phyloP scores from a whole-genome alignment of 257 asterid species.

The Solanum tarapatanum region DNA sequence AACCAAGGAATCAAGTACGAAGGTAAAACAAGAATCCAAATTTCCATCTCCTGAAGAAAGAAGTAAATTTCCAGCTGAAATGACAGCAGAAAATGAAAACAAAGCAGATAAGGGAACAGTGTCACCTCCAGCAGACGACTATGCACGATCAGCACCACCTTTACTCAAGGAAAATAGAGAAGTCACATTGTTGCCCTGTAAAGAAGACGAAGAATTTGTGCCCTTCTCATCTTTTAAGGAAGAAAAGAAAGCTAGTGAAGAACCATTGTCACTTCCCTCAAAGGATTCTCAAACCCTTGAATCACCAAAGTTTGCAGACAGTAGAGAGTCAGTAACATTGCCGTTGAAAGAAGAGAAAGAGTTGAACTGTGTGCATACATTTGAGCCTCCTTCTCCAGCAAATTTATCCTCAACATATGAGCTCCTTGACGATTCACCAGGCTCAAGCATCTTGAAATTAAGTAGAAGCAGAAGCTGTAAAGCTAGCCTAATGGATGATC shows the following conservation, averaged over 20 bases:
- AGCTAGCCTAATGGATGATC: slow-evolving; percentile 29
- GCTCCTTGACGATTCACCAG: slow-evolving; percentile 14
- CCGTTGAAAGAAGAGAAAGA: slow-evolving; percentile 31
- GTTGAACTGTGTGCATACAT: slow-evolving; percentile 21
- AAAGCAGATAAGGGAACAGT: slow-evolving; percentile 7
- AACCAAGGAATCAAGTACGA: slow-evolving; percentile 27
- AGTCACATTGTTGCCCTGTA: background rate
- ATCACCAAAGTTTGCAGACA: slow-evolving; percentile 14
- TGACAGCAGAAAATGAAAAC: slow-evolving; percentile 1
- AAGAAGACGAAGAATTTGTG: slow-evolving; percentile 17
- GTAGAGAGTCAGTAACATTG: slow-evolving; percentile 9
- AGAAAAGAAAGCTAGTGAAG: slow-evolving; percentile 8
- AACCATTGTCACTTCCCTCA: background rate
- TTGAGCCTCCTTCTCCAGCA: slow-evolving; percentile 20
- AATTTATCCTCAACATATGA: slow-evolving; percentile 31
- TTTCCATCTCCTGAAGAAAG: slow-evolving; percentile 15
- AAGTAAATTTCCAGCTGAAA: slow-evolving; percentile 9
- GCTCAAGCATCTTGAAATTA: slow-evolving; percentile 22
- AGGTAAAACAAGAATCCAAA: slow-evolving; percentile 13
- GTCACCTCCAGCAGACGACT: slow-evolving; percentile 15
- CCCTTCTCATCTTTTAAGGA: slow-evolving; percentile 13
- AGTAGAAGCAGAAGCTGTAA: slow-evolving; percentile 72
- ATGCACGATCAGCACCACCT: slow-evolving; percentile 3
- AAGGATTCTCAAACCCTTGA: slow-evolving; percentile 21
- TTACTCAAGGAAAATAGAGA: slow-evolving; percentile 19